Evolutionary conservation across 2,329 filamentous ascomycete genomes (phyloP).

Genomic region (Emmonsiellopsis sp.): DNA sequence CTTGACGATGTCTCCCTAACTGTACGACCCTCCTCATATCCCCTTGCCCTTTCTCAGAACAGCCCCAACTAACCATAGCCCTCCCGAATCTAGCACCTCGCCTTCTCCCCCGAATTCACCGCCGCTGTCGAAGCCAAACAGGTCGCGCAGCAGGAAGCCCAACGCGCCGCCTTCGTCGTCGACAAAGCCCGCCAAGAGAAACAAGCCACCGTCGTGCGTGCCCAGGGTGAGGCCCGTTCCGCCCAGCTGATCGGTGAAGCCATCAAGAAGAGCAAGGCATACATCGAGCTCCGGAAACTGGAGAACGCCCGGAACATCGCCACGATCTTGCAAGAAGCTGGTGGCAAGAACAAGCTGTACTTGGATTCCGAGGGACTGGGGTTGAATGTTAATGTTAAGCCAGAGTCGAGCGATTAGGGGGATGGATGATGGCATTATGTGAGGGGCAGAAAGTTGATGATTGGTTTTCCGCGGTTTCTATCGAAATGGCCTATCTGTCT

Average conservation of each 20-base stretch:
- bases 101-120: conserved; percentile 61
- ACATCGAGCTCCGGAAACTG: conserved; percentile 94
- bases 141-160: conserved; percentile 78
- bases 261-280: conserved; percentile 98
- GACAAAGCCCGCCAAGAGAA: conserved; percentile 99
- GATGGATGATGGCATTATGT: background rate
- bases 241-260: conserved; percentile 97
- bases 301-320: conserved; percentile 91
- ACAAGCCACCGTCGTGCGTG: conserved; percentile 95
- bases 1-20: conserved; percentile 96
- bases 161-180: conserved; percentile 92
- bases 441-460: background rate
- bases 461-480: background rate
- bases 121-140: conserved; percentile 62
- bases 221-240: conserved; percentile 96
- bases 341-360: conserved; percentile 86
- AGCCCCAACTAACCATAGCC: conserved; percentile 8
- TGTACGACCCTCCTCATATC: conserved; percentile 41
- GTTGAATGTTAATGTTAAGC: conserved; percentile 59
- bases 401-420: conserved; percentile 17
- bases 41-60: background rate
- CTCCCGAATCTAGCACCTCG: conserved; percentile 44
- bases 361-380: conserved; percentile 85
- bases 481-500: background rate
- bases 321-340: conserved; percentile 72